These are phyloP conservation scores for Erysimum pusillum DNA, from an alignment of 441 rosid genomes.

Conservation along the genomic window DNA sequence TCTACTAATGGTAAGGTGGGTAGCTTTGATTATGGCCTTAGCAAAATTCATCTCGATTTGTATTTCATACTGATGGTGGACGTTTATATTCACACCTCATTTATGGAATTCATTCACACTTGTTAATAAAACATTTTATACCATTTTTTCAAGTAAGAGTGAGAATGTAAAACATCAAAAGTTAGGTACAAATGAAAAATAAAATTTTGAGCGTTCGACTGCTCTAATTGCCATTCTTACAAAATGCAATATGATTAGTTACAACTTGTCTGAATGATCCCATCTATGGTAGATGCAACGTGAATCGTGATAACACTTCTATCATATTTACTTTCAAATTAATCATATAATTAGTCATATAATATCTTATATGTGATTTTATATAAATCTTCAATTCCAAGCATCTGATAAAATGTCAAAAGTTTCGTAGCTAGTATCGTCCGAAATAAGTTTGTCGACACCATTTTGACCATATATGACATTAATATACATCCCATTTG, in stretches of 20 bases:
- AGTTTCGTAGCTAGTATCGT: not conserved
- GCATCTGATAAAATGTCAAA: not conserved
- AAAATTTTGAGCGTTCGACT: constrained; percentile 8
- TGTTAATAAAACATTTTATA: constrained; percentile 1
- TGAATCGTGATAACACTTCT: too few relatives aligned
- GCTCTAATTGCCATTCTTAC: not conserved
- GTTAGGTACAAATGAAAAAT: constrained; percentile 25
- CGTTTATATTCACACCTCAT: constrained; percentile 37
- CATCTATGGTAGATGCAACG: not conserved
- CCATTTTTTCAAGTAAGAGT: constrained; percentile 18
- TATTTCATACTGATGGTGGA: constrained; percentile 14
- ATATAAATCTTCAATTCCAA: not conserved
- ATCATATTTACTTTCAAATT: too few relatives aligned
- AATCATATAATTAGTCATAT: too few relatives aligned
- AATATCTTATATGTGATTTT: not conserved
- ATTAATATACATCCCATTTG: not conserved
- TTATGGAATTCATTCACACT: constrained; percentile 42
- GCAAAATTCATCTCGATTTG: constrained; percentile 1
- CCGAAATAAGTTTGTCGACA: constrained; percentile 24
- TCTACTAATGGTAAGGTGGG: constrained; percentile 22
- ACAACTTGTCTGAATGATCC: not conserved
- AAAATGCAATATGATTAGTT: constrained; percentile 1
- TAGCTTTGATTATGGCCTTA: constrained; percentile 28
- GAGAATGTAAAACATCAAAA: not conserved
- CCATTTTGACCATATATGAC: not conserved